A percentile compares a stretch with the other conserved stretches of the same genome.
Evolutionary conservation across 495 filamentous ascomycete genomes (phyloP).

Genomic region (Xylaria intraflava): DNA sequence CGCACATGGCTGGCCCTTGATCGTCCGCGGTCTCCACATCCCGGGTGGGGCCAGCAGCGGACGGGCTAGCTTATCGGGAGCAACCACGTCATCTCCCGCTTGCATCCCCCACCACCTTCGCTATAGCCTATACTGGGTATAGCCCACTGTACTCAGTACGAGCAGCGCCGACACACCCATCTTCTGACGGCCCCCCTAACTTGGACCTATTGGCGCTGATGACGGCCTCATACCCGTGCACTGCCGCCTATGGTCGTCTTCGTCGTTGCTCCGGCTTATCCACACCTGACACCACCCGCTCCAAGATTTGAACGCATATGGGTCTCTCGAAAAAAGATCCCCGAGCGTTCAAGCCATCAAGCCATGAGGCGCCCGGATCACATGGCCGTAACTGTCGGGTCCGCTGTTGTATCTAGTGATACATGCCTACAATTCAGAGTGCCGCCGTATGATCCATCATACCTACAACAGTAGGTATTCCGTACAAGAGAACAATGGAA

Average conservation of each 20-base stretch:
- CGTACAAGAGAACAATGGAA: no score
- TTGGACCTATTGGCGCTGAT: background rate
- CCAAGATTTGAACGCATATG: background rate
- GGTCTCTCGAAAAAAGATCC: background rate
- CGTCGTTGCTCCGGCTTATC: background rate
- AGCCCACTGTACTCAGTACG: background rate
- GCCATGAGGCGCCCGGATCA: background rate
- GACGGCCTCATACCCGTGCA: constrained; percentile 6
- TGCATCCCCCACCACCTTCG: constrained; percentile 17
- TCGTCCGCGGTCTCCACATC: background rate
- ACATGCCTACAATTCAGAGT: background rate
- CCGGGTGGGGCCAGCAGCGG: background rate
- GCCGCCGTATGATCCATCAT: background rate
- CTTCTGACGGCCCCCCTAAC: background rate
- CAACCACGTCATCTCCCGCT: constrained; percentile 24
- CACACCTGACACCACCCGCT: background rate
- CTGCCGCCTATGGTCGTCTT: background rate
- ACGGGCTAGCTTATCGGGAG: constrained; percentile 20
- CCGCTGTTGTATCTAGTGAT: background rate
- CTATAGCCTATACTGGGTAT: background rate
- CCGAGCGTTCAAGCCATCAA: no score
- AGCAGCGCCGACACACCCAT: background rate
- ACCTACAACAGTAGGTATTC: background rate
- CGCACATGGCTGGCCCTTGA: background rate
- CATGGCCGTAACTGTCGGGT: background rate